Base-by-base conservation (phyloP, 208 protist genomes). In the Phytomonas sp. region DNA sequence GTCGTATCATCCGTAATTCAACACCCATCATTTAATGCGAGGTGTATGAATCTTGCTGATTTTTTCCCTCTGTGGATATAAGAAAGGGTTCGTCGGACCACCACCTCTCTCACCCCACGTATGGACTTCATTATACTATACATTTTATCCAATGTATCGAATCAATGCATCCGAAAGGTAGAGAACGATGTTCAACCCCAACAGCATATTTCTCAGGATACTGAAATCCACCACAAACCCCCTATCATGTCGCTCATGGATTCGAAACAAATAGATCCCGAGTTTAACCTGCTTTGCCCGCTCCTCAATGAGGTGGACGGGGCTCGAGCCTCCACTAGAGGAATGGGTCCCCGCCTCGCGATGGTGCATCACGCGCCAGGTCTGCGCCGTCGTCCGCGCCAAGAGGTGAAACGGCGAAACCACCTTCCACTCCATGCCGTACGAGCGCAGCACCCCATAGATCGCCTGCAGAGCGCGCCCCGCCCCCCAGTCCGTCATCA, bases 391-490 rank as follows among this genome's bases (percentile, higher is more conserved):
- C 36, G 87, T 87, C 53, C 90, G 83, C 17, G 75, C 75, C 26
- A 83, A 60, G 17, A 95, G 75, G 34, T 80, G 77, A 67, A 95
- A 95, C 28, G 87, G 87, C 26, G 85, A 76, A 40, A 86, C 59
- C 11, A 91, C 78, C 77, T 95, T 95, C 89, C 92, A 96, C 78
- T 94, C 79, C 87, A 96, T 92, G 20, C 76, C 60, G 60, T 83
- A 83, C 31, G 62, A 67, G 56, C 68, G 80, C 36, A 96, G 76
- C 0, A 84, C 84, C 29, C 62, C 32, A 71, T 96, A 96, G n/a
- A 95, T 75, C 15, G 72, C 68, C 59, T 61, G 62, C 31, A 94
- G 68, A 34, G 79, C 78, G 23, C 37, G 70, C 62, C 84, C 80
- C 0, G 82, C 79, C 6, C 80, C 82, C 60, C 78, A 76, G 74